Evolutionary conservation across 2,329 filamentous ascomycete species (phyloP).

Genomic region (Cladosporium austrohemisphaericum): DNA sequence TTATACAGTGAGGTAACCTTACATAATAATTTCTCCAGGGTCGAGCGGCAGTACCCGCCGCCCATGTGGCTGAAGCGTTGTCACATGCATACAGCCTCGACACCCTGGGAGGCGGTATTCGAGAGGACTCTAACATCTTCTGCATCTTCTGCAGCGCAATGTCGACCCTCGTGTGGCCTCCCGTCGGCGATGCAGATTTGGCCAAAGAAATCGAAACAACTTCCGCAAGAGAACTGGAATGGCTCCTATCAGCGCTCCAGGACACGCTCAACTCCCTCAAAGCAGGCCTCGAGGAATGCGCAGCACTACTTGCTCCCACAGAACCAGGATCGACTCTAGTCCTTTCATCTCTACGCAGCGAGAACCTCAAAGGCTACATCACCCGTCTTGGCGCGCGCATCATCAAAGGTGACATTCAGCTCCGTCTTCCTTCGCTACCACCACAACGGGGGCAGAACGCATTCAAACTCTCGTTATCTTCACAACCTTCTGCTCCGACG

Average conservation of each 20-base stretch:
- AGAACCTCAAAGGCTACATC: constrained; percentile 86
- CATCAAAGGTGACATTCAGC: constrained; percentile 78
- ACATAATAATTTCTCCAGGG: too few species aligned
- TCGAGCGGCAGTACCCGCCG: too few species aligned
- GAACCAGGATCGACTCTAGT: constrained; percentile 86
- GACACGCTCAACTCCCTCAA: constrained; percentile 60
- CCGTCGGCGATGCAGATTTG: constrained; percentile 50
- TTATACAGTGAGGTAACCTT: too few species aligned
- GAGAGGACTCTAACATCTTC: too few species aligned
- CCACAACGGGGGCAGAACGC: constrained; percentile 49
- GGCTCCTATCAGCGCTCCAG: constrained; percentile 60
- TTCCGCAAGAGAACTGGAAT: constrained; percentile 57
- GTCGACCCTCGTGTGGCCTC: constrained; percentile 61
- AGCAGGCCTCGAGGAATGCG: constrained; percentile 80
- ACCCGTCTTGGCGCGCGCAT: constrained; percentile 88
- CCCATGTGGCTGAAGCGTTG: too few species aligned
- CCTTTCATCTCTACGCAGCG: constrained; percentile 79
- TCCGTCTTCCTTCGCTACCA: constrained; percentile 68
- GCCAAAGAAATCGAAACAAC: constrained; percentile 51
- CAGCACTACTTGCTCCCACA: constrained; percentile 75
- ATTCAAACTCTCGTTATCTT: constrained; percentile 52
- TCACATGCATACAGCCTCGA: too few species aligned
- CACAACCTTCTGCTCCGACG: constrained; percentile 52
- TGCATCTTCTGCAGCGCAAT: constrained; percentile 43
- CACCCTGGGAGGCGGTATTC: too few species aligned